These are phyloP conservation scores for Periconia digitata DNA, from an alignment of 2,329 filamentous ascomycete species.

Conservation along the genomic window DNA sequence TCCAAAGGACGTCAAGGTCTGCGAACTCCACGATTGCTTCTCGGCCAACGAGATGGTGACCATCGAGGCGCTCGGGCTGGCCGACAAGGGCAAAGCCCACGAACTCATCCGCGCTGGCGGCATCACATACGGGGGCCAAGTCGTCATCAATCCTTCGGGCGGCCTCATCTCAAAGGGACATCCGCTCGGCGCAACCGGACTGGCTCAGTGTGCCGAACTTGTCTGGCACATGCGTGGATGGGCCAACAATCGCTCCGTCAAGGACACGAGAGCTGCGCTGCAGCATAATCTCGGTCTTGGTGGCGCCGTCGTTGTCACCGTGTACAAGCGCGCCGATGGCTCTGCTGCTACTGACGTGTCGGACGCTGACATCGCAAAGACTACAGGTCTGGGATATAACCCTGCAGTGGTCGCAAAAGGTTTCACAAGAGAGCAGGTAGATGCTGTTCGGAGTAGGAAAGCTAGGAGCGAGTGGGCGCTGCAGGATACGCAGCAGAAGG, in stretches of 20 bases:
- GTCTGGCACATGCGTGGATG: slow-evolving; percentile 95
- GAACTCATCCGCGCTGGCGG: slow-evolving; percentile 84
- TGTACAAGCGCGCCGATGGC: slow-evolving; percentile 84
- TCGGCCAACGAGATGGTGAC: slow-evolving; percentile 90
- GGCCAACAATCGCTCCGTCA: slow-evolving; percentile 83
- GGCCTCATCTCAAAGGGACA: slow-evolving; percentile 96
- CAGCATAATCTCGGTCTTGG: slow-evolving; percentile 94
- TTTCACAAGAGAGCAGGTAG: slow-evolving; percentile 76
- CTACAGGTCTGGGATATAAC: slow-evolving; percentile 80
- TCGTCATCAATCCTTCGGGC: slow-evolving; percentile 89
- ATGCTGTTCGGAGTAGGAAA: slow-evolving; percentile 69
- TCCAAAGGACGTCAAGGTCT: slow-evolving; percentile 73
- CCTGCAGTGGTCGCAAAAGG: slow-evolving; percentile 87
- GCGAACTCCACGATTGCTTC: slow-evolving; percentile 97
- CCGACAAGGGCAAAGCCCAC: slow-evolving; percentile 79
- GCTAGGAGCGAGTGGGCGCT: slow-evolving; percentile 71
- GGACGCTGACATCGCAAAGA: slow-evolving; percentile 64
- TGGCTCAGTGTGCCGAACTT: slow-evolving; percentile 92
- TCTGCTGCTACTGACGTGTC: slow-evolving; percentile 62
- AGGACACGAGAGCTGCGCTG: slow-evolving; percentile 70
- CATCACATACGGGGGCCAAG: slow-evolving; percentile 83
- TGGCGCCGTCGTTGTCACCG: slow-evolving; percentile 85
- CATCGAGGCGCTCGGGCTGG: slow-evolving; percentile 81
- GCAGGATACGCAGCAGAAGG: slow-evolving; percentile 72
- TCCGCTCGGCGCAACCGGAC: slow-evolving; percentile 88